Conservation (phyloP, 2,329 filamentous ascomycete species). For the Aureobasidium sp. region DNA sequence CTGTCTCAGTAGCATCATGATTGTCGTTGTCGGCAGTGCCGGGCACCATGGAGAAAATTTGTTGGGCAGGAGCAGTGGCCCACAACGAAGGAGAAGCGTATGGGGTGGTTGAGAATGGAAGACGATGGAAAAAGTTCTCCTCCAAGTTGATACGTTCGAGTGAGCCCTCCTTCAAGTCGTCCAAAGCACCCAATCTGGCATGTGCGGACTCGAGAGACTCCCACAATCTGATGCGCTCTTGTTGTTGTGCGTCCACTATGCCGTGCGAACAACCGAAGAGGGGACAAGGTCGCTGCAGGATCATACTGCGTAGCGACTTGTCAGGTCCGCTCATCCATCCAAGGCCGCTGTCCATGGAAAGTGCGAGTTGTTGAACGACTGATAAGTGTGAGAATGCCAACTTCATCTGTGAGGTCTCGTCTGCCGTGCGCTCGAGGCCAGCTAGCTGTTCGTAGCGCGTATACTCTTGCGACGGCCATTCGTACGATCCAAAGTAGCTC, state of each 20-base stretch:
- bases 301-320: slow-evolving; percentile 42
- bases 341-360: slow-evolving; percentile 61
- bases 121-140: not conserved
- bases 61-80: slow-evolving; percentile 5
- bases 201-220: slow-evolving; percentile 23
- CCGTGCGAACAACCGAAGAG: slow-evolving; percentile 42
- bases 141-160: not conserved
- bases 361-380: slow-evolving; percentile 54
- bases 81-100: slow-evolving; percentile 5
- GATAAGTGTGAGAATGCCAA: slow-evolving; percentile 51
- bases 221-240: slow-evolving; percentile 34
- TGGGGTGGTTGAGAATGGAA: not conserved
- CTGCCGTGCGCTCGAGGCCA: slow-evolving; percentile 55
- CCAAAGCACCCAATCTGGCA: slow-evolving; percentile 17
- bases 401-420: slow-evolving; percentile 56
- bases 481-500: slow-evolving; percentile 58
- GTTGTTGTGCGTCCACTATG: slow-evolving; percentile 32
- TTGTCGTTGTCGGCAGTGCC: not conserved
- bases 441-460: slow-evolving; percentile 53
- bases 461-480: slow-evolving; percentile 56
- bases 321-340: slow-evolving; percentile 62
- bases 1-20: not conserved
- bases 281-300: slow-evolving; percentile 36
- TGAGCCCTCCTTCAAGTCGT: slow-evolving; percentile 24
- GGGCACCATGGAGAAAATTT: not conserved